Conservation (phyloP, 768 basidiomycete species). For the Cyclocybe cylindracea region DNA sequence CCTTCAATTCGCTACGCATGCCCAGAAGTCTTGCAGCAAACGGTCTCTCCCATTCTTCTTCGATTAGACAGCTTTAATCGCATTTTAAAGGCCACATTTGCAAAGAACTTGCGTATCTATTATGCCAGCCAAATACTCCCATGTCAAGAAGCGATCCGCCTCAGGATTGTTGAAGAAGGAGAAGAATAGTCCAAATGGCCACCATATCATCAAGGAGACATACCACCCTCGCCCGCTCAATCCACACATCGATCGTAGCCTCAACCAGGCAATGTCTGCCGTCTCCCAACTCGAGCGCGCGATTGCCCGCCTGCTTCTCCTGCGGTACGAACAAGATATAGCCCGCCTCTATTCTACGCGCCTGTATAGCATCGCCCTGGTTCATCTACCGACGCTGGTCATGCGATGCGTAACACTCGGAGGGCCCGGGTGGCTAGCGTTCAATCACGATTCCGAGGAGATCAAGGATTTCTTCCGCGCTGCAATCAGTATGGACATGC, state of each 20-base stretch:
- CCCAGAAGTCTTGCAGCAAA: no score
- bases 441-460: conserved; percentile 67
- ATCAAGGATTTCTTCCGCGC: conserved; percentile 76
- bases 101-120: neutral
- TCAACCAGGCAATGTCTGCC: conserved; percentile 59
- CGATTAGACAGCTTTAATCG: no score
- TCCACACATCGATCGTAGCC: conserved; percentile 52
- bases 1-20: no score
- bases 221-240: conserved; percentile 29
- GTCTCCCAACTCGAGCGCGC: conserved; percentile 68
- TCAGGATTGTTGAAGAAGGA: conserved; percentile 50
- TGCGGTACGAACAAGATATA: conserved; percentile 76
- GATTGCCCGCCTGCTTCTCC: conserved; percentile 65
- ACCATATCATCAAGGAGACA: conserved; percentile 31
- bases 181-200: conserved; percentile 30
- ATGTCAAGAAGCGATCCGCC: conserved; percentile 66
- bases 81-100: no score
- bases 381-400: conserved; percentile 67
- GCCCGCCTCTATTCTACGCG: conserved; percentile 73
- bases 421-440: conserved; percentile 69
- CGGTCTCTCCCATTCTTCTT: no score
- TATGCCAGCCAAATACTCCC: conserved; percentile 76
- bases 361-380: conserved; percentile 62
- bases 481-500: conserved; percentile 73
- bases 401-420: conserved; percentile 62